Percentiles rank a stretch among this genome's conserved stretches.
Evolutionary conservation across 495 filamentous ascomycete species (phyloP).

Genomic region (Neurospora sp.): DNA sequence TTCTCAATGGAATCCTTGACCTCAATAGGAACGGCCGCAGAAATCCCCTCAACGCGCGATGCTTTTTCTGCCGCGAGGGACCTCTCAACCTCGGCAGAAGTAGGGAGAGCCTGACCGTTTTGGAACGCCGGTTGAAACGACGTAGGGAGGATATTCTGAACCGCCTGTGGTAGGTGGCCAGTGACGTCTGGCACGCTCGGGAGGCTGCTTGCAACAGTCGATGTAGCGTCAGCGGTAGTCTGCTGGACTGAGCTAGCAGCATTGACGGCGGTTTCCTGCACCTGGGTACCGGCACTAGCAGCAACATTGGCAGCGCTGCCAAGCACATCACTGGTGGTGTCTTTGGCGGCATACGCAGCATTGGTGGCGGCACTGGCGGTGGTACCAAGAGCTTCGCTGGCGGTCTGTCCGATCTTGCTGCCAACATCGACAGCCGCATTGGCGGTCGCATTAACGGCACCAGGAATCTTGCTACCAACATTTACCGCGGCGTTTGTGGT

Average conservation of each 20-base stretch:
- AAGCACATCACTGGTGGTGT: background rate
- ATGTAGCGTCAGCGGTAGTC: slow-evolving; percentile 12
- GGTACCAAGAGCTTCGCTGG: background rate
- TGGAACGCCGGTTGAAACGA: slow-evolving; percentile 4
- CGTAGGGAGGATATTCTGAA: slow-evolving; percentile 25
- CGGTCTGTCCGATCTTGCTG: background rate
- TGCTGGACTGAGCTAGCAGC: slow-evolving; percentile 2
- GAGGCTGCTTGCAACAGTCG: background rate
- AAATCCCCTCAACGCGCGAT: slow-evolving; percentile 25
- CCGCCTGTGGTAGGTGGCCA: slow-evolving; percentile 23
- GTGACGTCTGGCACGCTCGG: slow-evolving; percentile 12
- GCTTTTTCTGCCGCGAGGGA: slow-evolving; percentile 5
- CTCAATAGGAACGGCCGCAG: slow-evolving; percentile 52
- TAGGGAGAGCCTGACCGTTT: background rate
- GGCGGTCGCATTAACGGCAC: slow-evolving; percentile 6
- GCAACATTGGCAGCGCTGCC: slow-evolving; percentile 5
- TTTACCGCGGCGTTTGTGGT: slow-evolving; percentile 23
- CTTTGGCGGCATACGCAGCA: slow-evolving; percentile 1
- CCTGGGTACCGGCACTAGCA: slow-evolving; percentile 1
- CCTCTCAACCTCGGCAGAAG: background rate
- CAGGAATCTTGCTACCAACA: slow-evolving; percentile 9
- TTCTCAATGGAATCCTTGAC: slow-evolving; percentile 65
- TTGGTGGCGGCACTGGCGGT: background rate
- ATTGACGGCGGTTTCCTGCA: slow-evolving; percentile 11
- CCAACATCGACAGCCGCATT: slow-evolving; percentile 3